Base-by-base conservation (phyloP, 1,139 yeast genomes). In the Geotrichum cucujoidarum region DNA sequence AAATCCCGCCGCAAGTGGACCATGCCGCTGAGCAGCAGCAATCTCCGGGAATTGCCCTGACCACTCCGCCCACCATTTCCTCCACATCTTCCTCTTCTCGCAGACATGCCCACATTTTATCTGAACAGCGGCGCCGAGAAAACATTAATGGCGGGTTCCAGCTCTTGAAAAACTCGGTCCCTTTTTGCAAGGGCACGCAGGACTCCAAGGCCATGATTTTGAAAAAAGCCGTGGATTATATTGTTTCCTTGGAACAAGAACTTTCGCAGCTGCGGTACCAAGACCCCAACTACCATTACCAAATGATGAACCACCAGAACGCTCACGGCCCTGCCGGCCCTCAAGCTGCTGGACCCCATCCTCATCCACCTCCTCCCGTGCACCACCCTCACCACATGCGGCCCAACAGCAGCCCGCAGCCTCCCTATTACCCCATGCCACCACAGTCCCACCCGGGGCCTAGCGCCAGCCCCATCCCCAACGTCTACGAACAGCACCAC, bases 171-270 rank as follows among this genome's bases (percentile, higher is more conserved):
- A 58, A 60, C 42, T 58, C 69, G 1, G 73, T 72, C 11, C 76
- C 76, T 3, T 63, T 65, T 25, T 63, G 73, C 48, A 60, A 69
- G 31, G 67, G 70, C n/a, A 64, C 71, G 4, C 71, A 68, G 53
- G 75, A 70, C 51, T 71, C 75, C 11, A 72, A 72, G 55, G 74
- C 75, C 0, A 65, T 65, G 64, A 86, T 90, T 52, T 74, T 92
- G 58, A 83, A 81, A 62, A 77, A 92, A 53, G 95, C 95, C 1
- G 92, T 87, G 37, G 96, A 88, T 61, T 88, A 84, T 63, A 92
- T 92, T 41, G 64, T 67, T 38, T 53, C 62, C 4, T 58, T 72
- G 36, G 72, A 71, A 41, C 62, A 59, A 43, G 66, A 62, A 45
- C 48, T 61, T 3, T 20, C 49, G 21, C 50, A 39, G 21, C 43